Conservation (phyloP, 164 flowering plant genomes). For the Santalum album region DNA sequence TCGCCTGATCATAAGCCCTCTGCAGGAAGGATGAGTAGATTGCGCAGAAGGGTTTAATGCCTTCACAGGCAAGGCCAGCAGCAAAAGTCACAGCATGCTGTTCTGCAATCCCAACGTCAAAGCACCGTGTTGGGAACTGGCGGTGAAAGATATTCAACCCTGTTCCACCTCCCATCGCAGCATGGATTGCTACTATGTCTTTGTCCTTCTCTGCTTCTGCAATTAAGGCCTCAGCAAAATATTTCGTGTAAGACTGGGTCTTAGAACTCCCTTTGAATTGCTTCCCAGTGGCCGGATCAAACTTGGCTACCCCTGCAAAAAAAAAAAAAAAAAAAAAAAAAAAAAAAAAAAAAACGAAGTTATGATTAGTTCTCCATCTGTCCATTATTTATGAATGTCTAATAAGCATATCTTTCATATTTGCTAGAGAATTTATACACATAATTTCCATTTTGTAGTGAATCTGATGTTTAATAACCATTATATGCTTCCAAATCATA, state of each 20-base stretch:
- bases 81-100: constrained; percentile 99
- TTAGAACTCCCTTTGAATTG: constrained; percentile 61
- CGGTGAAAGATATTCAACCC: constrained; percentile 77
- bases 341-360: too few species aligned
- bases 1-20: constrained; percentile 92
- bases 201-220: constrained; percentile 93
- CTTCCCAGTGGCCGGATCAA: constrained; percentile 91
- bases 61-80: constrained; percentile 95
- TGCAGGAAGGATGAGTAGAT: constrained; percentile 97
- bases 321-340: neutral
- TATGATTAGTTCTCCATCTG: too few species aligned
- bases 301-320: constrained; percentile 76
- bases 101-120: constrained; percentile 97
- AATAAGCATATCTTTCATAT: neutral
- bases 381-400: neutral
- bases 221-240: constrained; percentile 90
- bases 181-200: constrained; percentile 85
- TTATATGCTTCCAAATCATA: neutral
- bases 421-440: neutral
- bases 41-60: constrained; percentile 86
- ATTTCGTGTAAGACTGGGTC: constrained; percentile 83
- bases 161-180: constrained; percentile 99
- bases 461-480: neutral
- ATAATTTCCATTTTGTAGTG: neutral
- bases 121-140: constrained; percentile 76